Evolutionary conservation across 805 yeast species (phyloP).

Genomic region (Saccharomycopsis amapae): DNA sequence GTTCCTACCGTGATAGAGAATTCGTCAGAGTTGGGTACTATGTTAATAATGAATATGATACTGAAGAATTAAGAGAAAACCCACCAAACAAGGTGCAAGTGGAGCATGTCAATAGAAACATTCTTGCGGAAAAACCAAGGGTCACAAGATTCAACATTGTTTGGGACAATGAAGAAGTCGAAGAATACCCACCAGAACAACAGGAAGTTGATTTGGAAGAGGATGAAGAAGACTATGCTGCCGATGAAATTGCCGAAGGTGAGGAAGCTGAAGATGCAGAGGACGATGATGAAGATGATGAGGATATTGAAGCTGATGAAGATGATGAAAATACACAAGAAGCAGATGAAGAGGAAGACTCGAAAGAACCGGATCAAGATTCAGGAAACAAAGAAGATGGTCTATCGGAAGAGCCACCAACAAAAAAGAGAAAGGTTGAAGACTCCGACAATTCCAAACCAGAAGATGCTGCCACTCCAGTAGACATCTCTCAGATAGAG

Average conservation of each 20-base stretch:
- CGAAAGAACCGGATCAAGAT: neutral
- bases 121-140: slow-evolving; percentile 94
- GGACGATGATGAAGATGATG: slow-evolving; percentile 38
- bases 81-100: slow-evolving; percentile 93
- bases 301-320: slow-evolving; percentile 37
- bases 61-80: slow-evolving; percentile 85
- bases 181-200: slow-evolving; percentile 72
- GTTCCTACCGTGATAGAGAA: slow-evolving; percentile 89
- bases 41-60: slow-evolving; percentile 93
- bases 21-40: slow-evolving; percentile 97
- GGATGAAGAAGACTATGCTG: slow-evolving; percentile 54
- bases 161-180: slow-evolving; percentile 79
- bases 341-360: slow-evolving; percentile 16
- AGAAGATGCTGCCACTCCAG: slow-evolving; percentile 19
- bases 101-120: slow-evolving; percentile 88
- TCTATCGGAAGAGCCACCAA: slow-evolving; percentile 14
- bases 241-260: slow-evolving; percentile 41
- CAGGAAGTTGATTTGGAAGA: slow-evolving; percentile 60
- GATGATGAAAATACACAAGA: slow-evolving; percentile 36
- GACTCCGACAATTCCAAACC: neutral
- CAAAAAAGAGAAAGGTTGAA: slow-evolving; percentile 10
- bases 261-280: slow-evolving; percentile 43
- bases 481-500: slow-evolving; percentile 14
- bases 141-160: slow-evolving; percentile 95
- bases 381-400: neutral